phyloP scores from a whole-genome alignment of 805 yeast genomes.

The Yarrowia phangngaensis region DNA sequence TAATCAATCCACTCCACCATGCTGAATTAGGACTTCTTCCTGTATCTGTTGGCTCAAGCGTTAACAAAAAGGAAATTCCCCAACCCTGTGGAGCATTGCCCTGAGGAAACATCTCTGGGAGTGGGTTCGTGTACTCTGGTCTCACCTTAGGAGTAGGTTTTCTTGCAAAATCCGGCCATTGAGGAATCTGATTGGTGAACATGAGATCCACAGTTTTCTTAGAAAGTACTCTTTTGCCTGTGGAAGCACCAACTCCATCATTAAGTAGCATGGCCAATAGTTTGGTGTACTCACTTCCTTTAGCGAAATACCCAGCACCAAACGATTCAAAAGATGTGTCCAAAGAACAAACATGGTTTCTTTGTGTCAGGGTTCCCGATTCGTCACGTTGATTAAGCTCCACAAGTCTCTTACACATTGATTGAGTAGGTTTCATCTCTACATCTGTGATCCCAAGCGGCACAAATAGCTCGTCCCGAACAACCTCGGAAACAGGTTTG shows the following conservation, averaged over 20 bases:
- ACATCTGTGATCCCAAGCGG: slow-evolving; percentile 39
- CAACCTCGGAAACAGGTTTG: slow-evolving; percentile 36
- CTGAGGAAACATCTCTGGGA: slow-evolving; percentile 31
- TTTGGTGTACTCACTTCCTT: slow-evolving; percentile 43
- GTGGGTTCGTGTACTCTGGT: slow-evolving; percentile 28
- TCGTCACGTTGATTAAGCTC: slow-evolving; percentile 32
- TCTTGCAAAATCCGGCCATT: slow-evolving; percentile 33
- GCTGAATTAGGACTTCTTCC: slow-evolving; percentile 42
- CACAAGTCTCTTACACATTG: slow-evolving; percentile 32
- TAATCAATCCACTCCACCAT: slow-evolving; percentile 45
- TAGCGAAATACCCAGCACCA: slow-evolving; percentile 47
- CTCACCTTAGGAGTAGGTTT: slow-evolving; percentile 29
- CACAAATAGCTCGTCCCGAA: slow-evolving; percentile 33
- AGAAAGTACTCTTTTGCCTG: slow-evolving; percentile 39
- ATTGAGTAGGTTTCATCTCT: slow-evolving; percentile 35
- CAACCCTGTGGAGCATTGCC: slow-evolving; percentile 36
- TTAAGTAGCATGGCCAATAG: slow-evolving; percentile 45
- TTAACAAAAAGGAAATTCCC: slow-evolving; percentile 38
- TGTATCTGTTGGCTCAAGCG: slow-evolving; percentile 33
- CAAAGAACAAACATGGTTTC: slow-evolving; percentile 5
- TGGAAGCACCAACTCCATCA: slow-evolving; percentile 42
- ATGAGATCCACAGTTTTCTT: slow-evolving; percentile 40
- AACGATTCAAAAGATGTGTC: slow-evolving; percentile 35
- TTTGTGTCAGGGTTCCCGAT: slow-evolving; percentile 27
- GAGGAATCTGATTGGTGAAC: slow-evolving; percentile 40